These are phyloP conservation scores for Puccinia coronata DNA, from an alignment of 1,284 basidiomycete species.

Conservation along the genomic window DNA sequence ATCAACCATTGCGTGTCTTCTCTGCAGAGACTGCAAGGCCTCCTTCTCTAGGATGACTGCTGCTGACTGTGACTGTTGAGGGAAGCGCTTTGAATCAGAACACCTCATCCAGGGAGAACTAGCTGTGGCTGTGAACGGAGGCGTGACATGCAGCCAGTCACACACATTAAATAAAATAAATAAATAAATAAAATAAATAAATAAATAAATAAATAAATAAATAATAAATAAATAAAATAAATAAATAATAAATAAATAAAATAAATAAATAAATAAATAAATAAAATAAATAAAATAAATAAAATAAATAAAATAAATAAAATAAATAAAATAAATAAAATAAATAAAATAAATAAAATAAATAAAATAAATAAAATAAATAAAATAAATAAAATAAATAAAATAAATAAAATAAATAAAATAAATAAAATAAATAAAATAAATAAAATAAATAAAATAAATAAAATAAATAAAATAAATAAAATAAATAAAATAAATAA, in stretches of 20 bases:
- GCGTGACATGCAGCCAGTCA: neutral
- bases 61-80: no score
- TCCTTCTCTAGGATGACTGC: no score
- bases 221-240: neutral
- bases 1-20: no score
- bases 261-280: neutral
- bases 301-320: no score
- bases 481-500: neutral
- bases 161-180: no score
- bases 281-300: neutral
- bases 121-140: neutral
- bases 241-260: neutral
- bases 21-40: no score
- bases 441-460: neutral
- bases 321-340: neutral
- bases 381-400: neutral
- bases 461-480: no score
- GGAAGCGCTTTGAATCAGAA: no score
- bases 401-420: no score
- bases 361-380: no score
- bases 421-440: neutral
- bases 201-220: neutral
- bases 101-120: no score
- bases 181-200: neutral
- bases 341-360: neutral